Base-by-base conservation (phyloP, 768 basidiomycete genomes). In the Brasilioporus rufonigricans region DNA sequence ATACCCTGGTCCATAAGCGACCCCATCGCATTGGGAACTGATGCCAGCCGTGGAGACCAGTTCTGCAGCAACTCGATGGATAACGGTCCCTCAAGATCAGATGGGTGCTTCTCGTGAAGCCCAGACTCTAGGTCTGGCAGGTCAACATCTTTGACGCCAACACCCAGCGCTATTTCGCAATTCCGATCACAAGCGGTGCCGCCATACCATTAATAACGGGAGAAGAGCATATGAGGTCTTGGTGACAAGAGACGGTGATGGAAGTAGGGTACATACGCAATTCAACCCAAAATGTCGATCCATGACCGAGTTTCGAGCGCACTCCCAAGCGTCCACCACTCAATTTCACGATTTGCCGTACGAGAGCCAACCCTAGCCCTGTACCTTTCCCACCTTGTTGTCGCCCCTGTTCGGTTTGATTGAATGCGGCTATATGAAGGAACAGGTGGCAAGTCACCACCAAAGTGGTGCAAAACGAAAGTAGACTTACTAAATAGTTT, bases 201-300 rank as follows among this genome's bases (percentile, higher is more conserved):
- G 55, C 40, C n/a, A 49, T 48, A 19, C 21, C 13, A 59, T 54
- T 27, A 44, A 54, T 55, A 24, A 41, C 36, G 52, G 38, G 40
- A 51, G 43, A 52, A 46, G 33, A 31, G 50, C 1, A 55, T 44
- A 48, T 57, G 43, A 65, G 56, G 48, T 35, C 53, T 32, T 44
- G 55, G 19, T 53, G 27, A 53, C 13, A 45, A 40, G 55, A 60
- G 36, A 39, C 10, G 46, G 39, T 56, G 47, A 65, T 29, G 27
- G 27, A 9, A 5, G 27, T 60, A 43, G 50, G 43, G 41, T 6
- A 73, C 77, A 58, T 65, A 80, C 76, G 86, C 33, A 91, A 69
- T 67, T 91, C 90, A 10, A 91, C 87, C 93, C 92, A 94, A 74
- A 94, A 95, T 35, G 87, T 91, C 33, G 86, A 90, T 16, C 93